Evolutionary conservation across 495 filamentous ascomycete species (phyloP), one percentile per base, ranked within the genome.

Genomic region (Parathielavia hyrcaniae): DNA sequence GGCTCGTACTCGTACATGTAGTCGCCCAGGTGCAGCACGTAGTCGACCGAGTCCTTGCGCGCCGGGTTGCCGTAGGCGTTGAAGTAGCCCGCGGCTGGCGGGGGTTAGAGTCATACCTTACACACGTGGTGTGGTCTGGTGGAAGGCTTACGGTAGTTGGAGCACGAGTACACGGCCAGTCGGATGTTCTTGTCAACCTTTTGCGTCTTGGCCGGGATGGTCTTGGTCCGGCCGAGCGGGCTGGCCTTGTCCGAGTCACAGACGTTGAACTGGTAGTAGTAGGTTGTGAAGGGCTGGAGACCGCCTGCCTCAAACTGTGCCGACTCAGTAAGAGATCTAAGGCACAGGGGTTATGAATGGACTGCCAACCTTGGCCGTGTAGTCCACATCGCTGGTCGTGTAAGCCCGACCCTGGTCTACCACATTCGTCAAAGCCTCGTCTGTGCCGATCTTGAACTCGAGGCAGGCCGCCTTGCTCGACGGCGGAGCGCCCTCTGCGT

Each of bases 1-100:
- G 78, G 80, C 50, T 71, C 67, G 59, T 80, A 81, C 64, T 88
- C 83, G 65, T 88, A 86, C 66, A 86, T 85, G 65, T 86, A 87
- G 64, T 88, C 85, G 20, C 83, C 83, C 13, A 86, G 74, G 63
- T 85, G 82, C 48, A 86, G 56, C 57, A 86, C 78, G 67, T 82
- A 87, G 66, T 88, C 83, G 13, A 85, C 81, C 20, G 77, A 78
- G 59, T 87, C 83, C 62, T 87, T 87, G 51, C 83, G 77, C 4
- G 75, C 85, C 6, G 80, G 70, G 59, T 87, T 87, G 22, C 83
- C 83, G 65, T 76, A 88, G 5, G 82, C 81, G 58, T 85, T 86
- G 71, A 84, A 84, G 61, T 79, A 85, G 0, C 74, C 74, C 48
- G 69, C 70, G 0, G 74, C 72, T 74, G 46, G 44, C 3, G 22